A percentile compares a stretch with the other conserved stretches of the same genome.
phyloP scores from a whole-genome alignment of 345 rosid species.

The Eutrema japonicum region DNA sequence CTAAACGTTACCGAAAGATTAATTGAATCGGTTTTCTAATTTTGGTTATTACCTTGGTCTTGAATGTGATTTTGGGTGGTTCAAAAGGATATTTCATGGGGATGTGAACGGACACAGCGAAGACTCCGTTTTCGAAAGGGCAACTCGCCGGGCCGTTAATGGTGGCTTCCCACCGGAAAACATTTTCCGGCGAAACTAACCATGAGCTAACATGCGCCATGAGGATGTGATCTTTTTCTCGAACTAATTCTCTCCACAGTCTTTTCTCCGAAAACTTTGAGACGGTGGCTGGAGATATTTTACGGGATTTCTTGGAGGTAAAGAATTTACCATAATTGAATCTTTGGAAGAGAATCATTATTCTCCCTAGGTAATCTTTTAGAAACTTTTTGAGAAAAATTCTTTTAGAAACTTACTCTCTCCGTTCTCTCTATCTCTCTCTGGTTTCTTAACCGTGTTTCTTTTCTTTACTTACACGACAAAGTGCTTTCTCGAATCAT shows the following conservation, averaged over 20 bases:
- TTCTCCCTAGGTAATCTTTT: neutral
- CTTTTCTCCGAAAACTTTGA: constrained; percentile 21
- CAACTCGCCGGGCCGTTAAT: constrained; percentile 21
- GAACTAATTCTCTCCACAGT: constrained; percentile 6
- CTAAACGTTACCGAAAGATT: neutral
- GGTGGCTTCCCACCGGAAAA: constrained; percentile 32
- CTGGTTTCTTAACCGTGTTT: neutral
- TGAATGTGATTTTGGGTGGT: constrained; percentile 34
- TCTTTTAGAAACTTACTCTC: neutral
- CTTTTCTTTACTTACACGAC: neutral
- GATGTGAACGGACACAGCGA: constrained; percentile 14
- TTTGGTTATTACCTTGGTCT: constrained; percentile 30
- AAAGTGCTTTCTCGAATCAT: neutral
- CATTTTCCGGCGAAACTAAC: constrained; percentile 24
- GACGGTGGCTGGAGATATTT: neutral
- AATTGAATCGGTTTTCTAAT: constrained; percentile 12
- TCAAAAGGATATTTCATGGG: constrained; percentile 10
- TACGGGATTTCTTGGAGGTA: neutral
- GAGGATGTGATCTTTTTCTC: neutral
- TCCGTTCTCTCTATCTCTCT: neutral
- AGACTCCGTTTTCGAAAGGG: constrained; percentile 29
- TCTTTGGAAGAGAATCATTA: neutral
- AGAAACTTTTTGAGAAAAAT: too few relatives aligned
- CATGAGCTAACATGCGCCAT: neutral
- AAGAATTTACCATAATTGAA: neutral